These are phyloP conservation scores for Podospora conica DNA, from an alignment of 495 filamentous ascomycete species.

Conservation along the genomic window DNA sequence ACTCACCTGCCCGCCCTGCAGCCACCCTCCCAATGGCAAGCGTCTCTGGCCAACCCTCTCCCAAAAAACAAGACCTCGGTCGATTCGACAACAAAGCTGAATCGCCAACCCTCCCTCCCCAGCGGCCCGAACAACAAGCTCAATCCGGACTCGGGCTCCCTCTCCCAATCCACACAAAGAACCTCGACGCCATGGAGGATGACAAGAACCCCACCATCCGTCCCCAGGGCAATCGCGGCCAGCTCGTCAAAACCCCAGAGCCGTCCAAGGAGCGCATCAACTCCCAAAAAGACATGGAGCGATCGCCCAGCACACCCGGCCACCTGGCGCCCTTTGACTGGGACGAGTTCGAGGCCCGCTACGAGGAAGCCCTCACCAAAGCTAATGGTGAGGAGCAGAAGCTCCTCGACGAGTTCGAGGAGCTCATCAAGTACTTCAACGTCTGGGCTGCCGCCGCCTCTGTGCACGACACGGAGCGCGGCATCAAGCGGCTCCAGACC, in stretches of 20 bases:
- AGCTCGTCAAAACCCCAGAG: constrained; percentile 30
- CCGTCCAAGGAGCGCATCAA: constrained; percentile 26
- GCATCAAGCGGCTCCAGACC: constrained; percentile 63
- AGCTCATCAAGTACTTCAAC: constrained; percentile 61
- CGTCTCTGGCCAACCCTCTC: constrained; percentile 12
- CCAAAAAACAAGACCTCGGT: constrained; percentile 11
- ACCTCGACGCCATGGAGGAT: constrained; percentile 19
- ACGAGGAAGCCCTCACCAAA: constrained; percentile 52
- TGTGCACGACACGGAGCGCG: constrained; percentile 63
- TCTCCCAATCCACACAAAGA: constrained; percentile 2
- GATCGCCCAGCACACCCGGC: constrained; percentile 40
- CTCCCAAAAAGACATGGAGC: constrained; percentile 20
- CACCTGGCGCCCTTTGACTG: constrained; percentile 53
- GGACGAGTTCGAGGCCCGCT: constrained; percentile 61
- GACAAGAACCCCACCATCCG: constrained; percentile 7
- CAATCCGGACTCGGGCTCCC: neutral
- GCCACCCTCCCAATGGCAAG: constrained; percentile 15
- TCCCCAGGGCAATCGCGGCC: constrained; percentile 15
- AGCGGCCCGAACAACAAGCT: constrained; percentile 10
- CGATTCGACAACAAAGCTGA: constrained; percentile 12
- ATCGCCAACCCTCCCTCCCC: constrained; percentile 19
- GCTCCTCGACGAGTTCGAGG: constrained; percentile 57
- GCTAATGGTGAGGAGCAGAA: constrained; percentile 54
- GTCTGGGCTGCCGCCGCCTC: constrained; percentile 62
- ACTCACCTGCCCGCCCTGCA: neutral